Percentiles rank a stretch among this genome's conserved stretches.
Conservation (phyloP, 257 asterid genomes). For the Nicotiana noctiflora region DNA sequence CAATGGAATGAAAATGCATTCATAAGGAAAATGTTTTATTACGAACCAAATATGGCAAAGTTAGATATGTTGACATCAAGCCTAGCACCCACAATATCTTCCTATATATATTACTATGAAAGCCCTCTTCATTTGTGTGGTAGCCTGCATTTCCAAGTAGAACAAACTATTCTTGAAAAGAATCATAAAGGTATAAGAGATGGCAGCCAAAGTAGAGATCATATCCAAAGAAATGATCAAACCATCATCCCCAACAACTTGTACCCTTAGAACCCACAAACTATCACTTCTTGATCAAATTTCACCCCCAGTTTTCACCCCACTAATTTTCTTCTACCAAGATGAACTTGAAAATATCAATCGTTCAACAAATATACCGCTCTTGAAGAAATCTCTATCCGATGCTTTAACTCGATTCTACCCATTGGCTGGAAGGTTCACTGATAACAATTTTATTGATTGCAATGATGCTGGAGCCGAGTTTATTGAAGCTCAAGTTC, state of each 20-base stretch:
- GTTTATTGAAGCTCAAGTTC: constrained; percentile 23
- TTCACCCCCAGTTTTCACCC: constrained; percentile 21
- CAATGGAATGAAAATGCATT: too few species aligned
- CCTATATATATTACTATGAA: not conserved
- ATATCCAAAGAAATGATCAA: constrained; percentile 27
- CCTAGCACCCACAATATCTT: not conserved
- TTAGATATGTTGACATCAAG: not conserved
- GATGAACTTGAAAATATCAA: not conserved
- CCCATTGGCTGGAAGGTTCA: constrained; percentile 34
- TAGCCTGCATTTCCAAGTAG: too few species aligned
- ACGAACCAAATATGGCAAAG: not conserved
- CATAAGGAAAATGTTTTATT: too few species aligned
- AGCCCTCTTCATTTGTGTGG: not conserved
- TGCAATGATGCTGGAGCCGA: constrained; percentile 38
- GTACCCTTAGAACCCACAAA: constrained; percentile 17
- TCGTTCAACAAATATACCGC: constrained; percentile 1
- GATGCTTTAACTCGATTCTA: constrained; percentile 19
- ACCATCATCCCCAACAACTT: constrained; percentile 40
- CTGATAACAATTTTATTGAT: constrained; percentile 13
- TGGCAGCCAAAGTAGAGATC: constrained; percentile 16
- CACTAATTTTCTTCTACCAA: constrained; percentile 31
- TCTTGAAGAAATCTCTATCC: constrained; percentile 30
- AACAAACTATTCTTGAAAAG: not conserved
- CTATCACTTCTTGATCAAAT: constrained; percentile 36
- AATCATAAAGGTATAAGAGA: not conserved